Conservation (phyloP, 2,329 filamentous ascomycete species). For the Spiromastix sp. region DNA sequence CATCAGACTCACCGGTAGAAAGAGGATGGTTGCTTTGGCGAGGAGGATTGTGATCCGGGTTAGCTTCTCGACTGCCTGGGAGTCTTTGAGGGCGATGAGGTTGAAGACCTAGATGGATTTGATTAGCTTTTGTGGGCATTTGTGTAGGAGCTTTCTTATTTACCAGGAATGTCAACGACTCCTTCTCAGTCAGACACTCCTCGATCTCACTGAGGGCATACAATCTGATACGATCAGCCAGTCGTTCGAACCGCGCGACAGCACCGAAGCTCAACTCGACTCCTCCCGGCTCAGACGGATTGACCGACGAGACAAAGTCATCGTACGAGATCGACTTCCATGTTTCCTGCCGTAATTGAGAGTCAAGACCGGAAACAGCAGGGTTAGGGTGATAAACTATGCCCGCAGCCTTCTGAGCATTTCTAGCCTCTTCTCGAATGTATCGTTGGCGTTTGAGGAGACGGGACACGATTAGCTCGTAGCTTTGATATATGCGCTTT, state of each 20-base stretch:
- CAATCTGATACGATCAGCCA: constrained; percentile 50
- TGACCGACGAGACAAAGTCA: too few species aligned
- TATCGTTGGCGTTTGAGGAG: constrained; percentile 43
- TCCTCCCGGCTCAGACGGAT: constrained; percentile 22
- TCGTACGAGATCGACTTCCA: constrained; percentile 2
- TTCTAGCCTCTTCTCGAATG: constrained; percentile 26
- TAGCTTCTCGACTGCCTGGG: constrained; percentile 58
- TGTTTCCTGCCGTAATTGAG: constrained; percentile 3
- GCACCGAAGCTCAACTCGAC: constrained; percentile 38
- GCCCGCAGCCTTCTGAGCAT: constrained; percentile 9
- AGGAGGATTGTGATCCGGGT: constrained; percentile 62
- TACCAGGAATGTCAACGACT: constrained; percentile 58
- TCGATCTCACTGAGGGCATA: constrained; percentile 56
- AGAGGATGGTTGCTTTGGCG: constrained; percentile 65
- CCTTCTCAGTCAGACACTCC: constrained; percentile 57
- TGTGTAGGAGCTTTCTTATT: constrained; percentile 13
- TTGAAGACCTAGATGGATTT: constrained; percentile 55
- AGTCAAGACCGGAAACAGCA: not conserved
- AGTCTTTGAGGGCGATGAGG: constrained; percentile 65
- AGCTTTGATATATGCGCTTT: constrained; percentile 52
- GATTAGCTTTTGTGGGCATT: constrained; percentile 4
- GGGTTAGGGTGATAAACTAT: constrained; percentile 8
- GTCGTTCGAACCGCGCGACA: constrained; percentile 48
- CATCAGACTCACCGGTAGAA: constrained; percentile 65
- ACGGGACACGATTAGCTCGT: constrained; percentile 52